Base-by-base conservation (phyloP, 2,329 filamentous ascomycete species). In the Pseudonectria buxi region DNA sequence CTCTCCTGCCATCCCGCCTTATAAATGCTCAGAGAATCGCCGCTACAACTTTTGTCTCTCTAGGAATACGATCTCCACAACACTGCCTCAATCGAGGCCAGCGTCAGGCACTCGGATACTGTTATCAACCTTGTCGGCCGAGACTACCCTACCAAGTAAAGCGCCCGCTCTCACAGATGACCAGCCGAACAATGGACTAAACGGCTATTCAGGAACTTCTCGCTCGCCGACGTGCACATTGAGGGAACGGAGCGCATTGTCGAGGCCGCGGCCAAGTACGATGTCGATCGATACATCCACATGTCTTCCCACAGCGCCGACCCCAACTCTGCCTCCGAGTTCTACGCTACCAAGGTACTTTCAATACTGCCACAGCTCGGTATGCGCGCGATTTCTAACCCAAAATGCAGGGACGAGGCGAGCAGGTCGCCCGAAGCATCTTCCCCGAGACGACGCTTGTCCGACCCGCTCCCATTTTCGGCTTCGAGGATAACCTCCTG, bases 401-500 rank as follows among this genome's bases (percentile, higher is more conserved):
- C 12, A 6, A 5, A n/a, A 10, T 26, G 15, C 43, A 83, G 83
- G 89, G 73, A 41, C 76, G 72, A 56, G 85, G 85, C 49, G 92
- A 98, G 68, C 71, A 83, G 58, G 76, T 94, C 32, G 92, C 81
- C 30, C 82, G 90, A 44, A 78, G 75, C 53, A 89, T 96, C 58
- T 98, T 88, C 70, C 92, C 92, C 16, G 92, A 98, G 67, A 94
- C 92, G 13, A 98, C 92, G 30, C 88, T 98, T 51, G 92, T 98
- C 46, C 81, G 92, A 45, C 92, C 92, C 29, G 86, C 90, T 10
- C 92, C 89, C 35, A 76, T 95, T 63, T 98, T 94, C 58, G 92
- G 92, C 25, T 94, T 88, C 56, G 92, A 98, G 65, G 92, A 98
- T 65, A 83, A 83, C 54, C 76, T 98, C 29, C 78, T 98, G 26